Evolutionary conservation across 495 filamentous ascomycete genomes (phyloP).

Genomic region (Aspergillus incahuasiensis): DNA sequence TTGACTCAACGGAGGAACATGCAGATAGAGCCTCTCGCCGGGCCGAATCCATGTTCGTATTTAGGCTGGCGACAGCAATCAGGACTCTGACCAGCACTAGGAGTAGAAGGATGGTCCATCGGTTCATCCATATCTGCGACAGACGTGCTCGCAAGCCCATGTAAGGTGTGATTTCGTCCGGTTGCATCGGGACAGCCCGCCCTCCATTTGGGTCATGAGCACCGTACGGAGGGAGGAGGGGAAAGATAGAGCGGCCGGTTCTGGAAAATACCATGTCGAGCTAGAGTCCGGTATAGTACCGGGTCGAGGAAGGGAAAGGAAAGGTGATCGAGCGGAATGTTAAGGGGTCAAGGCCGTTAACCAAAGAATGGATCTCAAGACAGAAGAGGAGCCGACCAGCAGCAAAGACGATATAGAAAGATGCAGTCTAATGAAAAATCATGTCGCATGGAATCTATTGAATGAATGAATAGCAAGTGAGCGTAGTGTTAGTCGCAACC

Average conservation of each 20-base stretch:
- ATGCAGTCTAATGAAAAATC: conserved; percentile 12
- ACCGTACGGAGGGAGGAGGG: conserved; percentile 43
- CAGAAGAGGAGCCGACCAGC: conserved; percentile 13
- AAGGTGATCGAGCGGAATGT: background rate
- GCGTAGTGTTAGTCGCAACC: background rate
- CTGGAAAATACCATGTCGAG: conserved; percentile 30
- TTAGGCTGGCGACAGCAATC: conserved; percentile 63
- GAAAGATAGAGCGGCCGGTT: conserved; percentile 34
- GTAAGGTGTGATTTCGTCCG: conserved; percentile 90
- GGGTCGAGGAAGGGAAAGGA: background rate
- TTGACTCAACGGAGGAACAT: conserved; percentile 86
- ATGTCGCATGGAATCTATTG: conserved; percentile 20
- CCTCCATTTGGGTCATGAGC: conserved; percentile 36
- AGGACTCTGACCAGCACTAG: conserved; percentile 78
- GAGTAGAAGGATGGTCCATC: conserved; percentile 88
- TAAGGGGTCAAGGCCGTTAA: background rate
- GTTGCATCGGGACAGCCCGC: conserved; percentile 34
- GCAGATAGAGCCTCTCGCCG: conserved; percentile 77
- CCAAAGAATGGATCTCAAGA: conserved; percentile 1
- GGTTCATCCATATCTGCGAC: conserved; percentile 95
- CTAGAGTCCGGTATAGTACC: background rate
- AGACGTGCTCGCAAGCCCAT: conserved; percentile 83
- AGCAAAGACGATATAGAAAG: conserved; percentile 6
- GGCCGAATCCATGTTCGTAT: conserved; percentile 69
- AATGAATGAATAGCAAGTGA: conserved; percentile 1